Conservation (phyloP, 2,329 filamentous ascomycete species). For the Sporothrix globosa region DNA sequence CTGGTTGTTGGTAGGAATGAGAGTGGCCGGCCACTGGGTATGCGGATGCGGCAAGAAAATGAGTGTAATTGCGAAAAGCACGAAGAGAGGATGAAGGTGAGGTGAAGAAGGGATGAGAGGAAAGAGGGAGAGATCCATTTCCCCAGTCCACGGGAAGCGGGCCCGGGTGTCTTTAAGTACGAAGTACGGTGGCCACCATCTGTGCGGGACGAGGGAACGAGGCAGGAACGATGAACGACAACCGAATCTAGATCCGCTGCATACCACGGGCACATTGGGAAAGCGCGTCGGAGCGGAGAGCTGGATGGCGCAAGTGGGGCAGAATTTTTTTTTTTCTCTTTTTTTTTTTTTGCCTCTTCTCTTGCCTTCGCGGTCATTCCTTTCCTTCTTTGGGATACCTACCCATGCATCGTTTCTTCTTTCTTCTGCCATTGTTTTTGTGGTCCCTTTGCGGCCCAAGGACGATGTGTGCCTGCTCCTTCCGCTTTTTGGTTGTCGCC, state of each 20-base stretch:
- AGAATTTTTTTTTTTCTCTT: neutral
- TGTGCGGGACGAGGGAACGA: constrained; percentile 12
- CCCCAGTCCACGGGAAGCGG: constrained; percentile 16
- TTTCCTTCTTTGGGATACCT: constrained; percentile 3
- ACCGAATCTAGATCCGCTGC: neutral
- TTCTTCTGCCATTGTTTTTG: neutral
- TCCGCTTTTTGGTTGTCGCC: constrained; percentile 3
- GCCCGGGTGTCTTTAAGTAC: neutral
- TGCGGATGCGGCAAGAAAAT: constrained; percentile 14
- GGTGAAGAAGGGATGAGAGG: constrained; percentile 17
- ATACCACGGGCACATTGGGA: neutral
- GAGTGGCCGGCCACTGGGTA: constrained; percentile 31
- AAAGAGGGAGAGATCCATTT: constrained; percentile 20
- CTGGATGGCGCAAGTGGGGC: constrained; percentile 19
- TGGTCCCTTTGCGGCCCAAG: neutral
- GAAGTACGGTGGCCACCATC: constrained; percentile 9
- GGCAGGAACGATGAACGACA: neutral
- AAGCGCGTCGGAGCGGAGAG: neutral
- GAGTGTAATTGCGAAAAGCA: constrained; percentile 17
- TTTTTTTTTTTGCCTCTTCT: neutral
- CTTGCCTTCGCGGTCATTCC: neutral
- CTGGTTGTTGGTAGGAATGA: constrained; percentile 11
- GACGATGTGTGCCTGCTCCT: constrained; percentile 3
- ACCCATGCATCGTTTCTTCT: constrained; percentile 12
- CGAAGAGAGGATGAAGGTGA: constrained; percentile 17